Conservation (phyloP, 2,329 filamentous ascomycete genomes). For the Clarireedia homoeocarpa region DNA sequence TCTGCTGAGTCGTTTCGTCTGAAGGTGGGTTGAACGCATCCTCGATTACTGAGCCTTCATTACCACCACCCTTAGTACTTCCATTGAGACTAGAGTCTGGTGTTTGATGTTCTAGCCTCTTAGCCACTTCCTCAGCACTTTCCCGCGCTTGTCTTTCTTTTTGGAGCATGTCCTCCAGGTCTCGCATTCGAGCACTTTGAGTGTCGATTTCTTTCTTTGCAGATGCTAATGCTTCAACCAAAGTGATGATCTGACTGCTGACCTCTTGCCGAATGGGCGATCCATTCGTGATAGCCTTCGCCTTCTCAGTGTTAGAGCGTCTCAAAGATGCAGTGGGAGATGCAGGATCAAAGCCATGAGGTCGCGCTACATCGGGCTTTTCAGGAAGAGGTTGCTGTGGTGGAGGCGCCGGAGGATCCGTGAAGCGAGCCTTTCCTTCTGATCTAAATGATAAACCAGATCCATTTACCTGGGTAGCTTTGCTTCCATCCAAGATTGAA, state of each 20-base stretch:
- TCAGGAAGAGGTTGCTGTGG: slow-evolving; percentile 90
- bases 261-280: slow-evolving; percentile 44
- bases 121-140: slow-evolving; percentile 74
- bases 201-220: slow-evolving; percentile 81
- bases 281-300: slow-evolving; percentile 45
- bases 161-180: slow-evolving; percentile 69
- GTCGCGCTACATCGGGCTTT: slow-evolving; percentile 66
- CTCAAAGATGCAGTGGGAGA: slow-evolving; percentile 56
- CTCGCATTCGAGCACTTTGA: slow-evolving; percentile 72
- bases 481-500: slow-evolving; percentile 40
- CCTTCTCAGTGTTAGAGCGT: slow-evolving; percentile 66
- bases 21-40: slow-evolving; percentile 38
- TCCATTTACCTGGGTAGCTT: slow-evolving; percentile 39
- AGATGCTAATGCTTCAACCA: slow-evolving; percentile 76
- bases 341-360: slow-evolving; percentile 30
- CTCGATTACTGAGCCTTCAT: slow-evolving; percentile 36
- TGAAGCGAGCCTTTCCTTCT: slow-evolving; percentile 78
- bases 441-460: slow-evolving; percentile 45
- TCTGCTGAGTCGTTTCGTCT: slow-evolving; percentile 21
- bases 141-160: slow-evolving; percentile 78
- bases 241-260: slow-evolving; percentile 68
- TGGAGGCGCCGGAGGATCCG: slow-evolving; percentile 85
- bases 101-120: slow-evolving; percentile 54
- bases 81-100: slow-evolving; percentile 36
- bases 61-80: slow-evolving; percentile 31